Conservation (phyloP, 1,284 basidiomycete species). For the Puccinia hordei region DNA sequence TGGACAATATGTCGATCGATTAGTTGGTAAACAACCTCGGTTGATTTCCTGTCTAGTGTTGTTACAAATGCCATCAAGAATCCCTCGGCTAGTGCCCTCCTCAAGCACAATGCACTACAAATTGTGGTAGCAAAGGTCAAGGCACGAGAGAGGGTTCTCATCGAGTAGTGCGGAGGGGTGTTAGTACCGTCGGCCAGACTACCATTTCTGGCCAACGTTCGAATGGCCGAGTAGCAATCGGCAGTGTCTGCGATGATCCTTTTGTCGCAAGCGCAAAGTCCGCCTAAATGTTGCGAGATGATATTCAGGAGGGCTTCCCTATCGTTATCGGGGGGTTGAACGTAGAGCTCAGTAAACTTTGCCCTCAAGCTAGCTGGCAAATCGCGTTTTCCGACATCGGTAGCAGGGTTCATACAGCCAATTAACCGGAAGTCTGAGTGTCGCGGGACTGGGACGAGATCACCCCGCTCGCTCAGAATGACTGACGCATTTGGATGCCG, state of each 20-base stretch:
- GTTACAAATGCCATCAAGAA: slow-evolving; percentile 97
- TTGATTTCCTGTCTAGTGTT: slow-evolving; percentile 79
- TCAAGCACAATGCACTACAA: slow-evolving; percentile 70
- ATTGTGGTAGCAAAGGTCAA: slow-evolving; percentile 87
- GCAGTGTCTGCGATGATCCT: slow-evolving; percentile 86
- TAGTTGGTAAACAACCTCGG: slow-evolving; percentile 69
- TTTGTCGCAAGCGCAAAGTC: slow-evolving; percentile 79
- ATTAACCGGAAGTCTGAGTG: slow-evolving; percentile 96
- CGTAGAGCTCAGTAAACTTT: slow-evolving; percentile 93
- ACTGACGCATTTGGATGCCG: slow-evolving; percentile 84
- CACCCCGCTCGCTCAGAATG: slow-evolving; percentile 89
- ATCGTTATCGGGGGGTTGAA: slow-evolving; percentile 88
- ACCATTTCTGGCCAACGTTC: slow-evolving; percentile 75
- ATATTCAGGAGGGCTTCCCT: slow-evolving; percentile 85
- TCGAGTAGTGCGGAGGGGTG: slow-evolving; percentile 92
- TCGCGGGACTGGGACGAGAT: slow-evolving; percentile 82
- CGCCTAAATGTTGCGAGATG: slow-evolving; percentile 85
- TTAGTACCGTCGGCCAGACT: slow-evolving; percentile 92
- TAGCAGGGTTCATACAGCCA: slow-evolving; percentile 99
- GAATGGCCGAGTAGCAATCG: slow-evolving; percentile 84
- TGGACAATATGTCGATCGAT: slow-evolving; percentile 79
- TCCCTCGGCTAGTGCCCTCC: slow-evolving; percentile 91
- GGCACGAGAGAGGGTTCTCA: slow-evolving; percentile 90
- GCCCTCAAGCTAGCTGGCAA: slow-evolving; percentile 85
- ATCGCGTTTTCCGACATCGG: slow-evolving; percentile 97